These are phyloP conservation scores for Pleoardoris graminearum DNA, from an alignment of 2,329 filamentous ascomycete genomes.

Conservation along the genomic window DNA sequence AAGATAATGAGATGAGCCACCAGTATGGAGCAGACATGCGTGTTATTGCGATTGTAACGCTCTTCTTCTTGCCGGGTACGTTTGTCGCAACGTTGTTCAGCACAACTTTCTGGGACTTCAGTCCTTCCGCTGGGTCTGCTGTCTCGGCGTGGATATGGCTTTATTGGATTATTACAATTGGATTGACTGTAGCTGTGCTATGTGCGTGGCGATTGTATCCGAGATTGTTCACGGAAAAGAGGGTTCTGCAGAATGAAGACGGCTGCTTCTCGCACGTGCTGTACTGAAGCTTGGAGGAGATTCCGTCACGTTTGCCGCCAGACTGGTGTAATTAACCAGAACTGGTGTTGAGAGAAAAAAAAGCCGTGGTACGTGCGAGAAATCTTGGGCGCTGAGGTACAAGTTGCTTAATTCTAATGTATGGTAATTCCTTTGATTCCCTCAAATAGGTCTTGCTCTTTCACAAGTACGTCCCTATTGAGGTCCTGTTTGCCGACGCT, in stretches of 20 bases:
- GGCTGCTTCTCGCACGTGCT: no score
- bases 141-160: constrained; percentile 20
- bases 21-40: constrained; percentile 28
- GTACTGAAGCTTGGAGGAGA: no score
- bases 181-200: not conserved
- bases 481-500: constrained; percentile 23
- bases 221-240: no score
- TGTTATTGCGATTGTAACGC: constrained; percentile 25
- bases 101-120: constrained; percentile 19
- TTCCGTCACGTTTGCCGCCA: no score
- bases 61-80: constrained; percentile 26
- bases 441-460: not conserved
- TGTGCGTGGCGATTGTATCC: no score
- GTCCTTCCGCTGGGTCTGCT: constrained; percentile 5
- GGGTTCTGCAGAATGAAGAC: no score
- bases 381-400: no score
- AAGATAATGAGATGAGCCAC: constrained; percentile 24
- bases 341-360: no score
- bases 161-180: constrained; percentile 8
- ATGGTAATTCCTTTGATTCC: not conserved
- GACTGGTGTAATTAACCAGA: no score
- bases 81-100: constrained; percentile 26
- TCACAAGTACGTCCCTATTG: constrained; percentile 25
- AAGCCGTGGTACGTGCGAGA: no score
- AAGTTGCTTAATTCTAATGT: not conserved